These are phyloP conservation scores for Wickerhamiella domercqiae DNA, from an alignment of 805 yeast genomes.

Conservation along the genomic window DNA sequence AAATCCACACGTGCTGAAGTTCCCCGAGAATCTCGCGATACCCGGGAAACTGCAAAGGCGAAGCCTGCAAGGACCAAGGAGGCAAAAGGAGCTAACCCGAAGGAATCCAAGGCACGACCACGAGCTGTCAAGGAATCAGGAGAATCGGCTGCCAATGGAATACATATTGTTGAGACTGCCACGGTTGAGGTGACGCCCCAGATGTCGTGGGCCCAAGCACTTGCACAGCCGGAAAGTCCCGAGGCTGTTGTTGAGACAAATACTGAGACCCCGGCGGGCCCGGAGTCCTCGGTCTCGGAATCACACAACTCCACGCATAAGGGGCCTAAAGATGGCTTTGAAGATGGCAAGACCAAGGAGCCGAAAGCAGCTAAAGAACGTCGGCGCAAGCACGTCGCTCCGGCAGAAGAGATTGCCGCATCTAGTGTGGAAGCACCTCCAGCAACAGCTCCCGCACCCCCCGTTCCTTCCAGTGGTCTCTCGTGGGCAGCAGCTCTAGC, in stretches of 20 bases:
- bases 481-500: constrained; percentile 18
- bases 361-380: background rate
- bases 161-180: background rate
- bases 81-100: constrained; percentile 17
- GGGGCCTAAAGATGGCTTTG: too few species aligned
- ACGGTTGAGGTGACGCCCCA: constrained; percentile 15
- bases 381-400: background rate
- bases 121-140: constrained; percentile 1
- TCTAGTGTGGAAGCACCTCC: constrained; percentile 10
- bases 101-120: constrained; percentile 5
- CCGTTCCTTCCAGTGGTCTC: constrained; percentile 12
- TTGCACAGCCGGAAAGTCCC: constrained; percentile 13
- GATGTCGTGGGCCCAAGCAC: constrained; percentile 2
- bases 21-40: too few species aligned
- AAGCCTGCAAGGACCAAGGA: constrained; percentile 3
- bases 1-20: background rate
- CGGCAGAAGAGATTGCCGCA: constrained; percentile 7
- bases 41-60: background rate
- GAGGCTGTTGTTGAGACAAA: constrained; percentile 10
- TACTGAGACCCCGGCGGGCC: constrained; percentile 11
- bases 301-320: too few species aligned
- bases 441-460: constrained; percentile 8
- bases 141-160: background rate
- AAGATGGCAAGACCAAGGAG: too few species aligned
- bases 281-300: constrained; percentile 8